These are phyloP conservation scores for Ganoderma leucocontextum DNA, from an alignment of 1,284 basidiomycete species.

Conservation along the genomic window DNA sequence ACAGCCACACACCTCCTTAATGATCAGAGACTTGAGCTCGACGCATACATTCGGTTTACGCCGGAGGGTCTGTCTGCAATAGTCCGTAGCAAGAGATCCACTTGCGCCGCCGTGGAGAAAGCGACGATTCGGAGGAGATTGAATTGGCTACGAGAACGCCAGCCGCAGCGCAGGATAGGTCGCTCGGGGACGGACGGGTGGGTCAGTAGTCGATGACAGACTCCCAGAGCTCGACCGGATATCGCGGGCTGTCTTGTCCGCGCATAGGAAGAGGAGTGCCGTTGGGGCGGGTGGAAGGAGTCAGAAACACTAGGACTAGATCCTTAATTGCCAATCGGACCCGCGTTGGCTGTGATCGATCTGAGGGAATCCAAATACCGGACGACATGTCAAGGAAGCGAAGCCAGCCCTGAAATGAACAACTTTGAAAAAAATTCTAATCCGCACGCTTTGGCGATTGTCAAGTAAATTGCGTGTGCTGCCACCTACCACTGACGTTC, in stretches of 20 bases:
- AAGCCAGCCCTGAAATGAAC: not conserved
- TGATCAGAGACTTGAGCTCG: not conserved
- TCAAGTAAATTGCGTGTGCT: too few species aligned
- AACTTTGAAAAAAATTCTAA: too few species aligned
- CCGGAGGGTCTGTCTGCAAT: not conserved
- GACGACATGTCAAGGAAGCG: too few species aligned
- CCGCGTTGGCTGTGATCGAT: not conserved
- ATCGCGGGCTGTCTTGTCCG: not conserved
- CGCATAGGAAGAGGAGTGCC: not conserved
- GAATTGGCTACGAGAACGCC: not conserved
- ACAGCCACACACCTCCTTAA: not conserved
- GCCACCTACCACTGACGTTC: not conserved
- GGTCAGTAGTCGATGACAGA: not conserved
- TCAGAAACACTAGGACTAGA: too few species aligned
- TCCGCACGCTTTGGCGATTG: too few species aligned
- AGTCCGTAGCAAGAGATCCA: not conserved
- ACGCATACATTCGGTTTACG: not conserved
- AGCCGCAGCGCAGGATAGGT: not conserved
- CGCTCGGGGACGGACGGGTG: not conserved
- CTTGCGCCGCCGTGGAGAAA: not conserved
- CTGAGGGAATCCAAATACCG: not conserved
- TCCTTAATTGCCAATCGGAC: not conserved
- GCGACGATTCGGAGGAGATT: not conserved
- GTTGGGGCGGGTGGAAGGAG: not conserved
- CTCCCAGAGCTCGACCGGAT: not conserved